A percentile compares a stretch with the other conserved stretches of the same genome.
Evolutionary conservation across 2,329 filamentous ascomycete species (phyloP).

Genomic region (Dothideomycetes sp.): DNA sequence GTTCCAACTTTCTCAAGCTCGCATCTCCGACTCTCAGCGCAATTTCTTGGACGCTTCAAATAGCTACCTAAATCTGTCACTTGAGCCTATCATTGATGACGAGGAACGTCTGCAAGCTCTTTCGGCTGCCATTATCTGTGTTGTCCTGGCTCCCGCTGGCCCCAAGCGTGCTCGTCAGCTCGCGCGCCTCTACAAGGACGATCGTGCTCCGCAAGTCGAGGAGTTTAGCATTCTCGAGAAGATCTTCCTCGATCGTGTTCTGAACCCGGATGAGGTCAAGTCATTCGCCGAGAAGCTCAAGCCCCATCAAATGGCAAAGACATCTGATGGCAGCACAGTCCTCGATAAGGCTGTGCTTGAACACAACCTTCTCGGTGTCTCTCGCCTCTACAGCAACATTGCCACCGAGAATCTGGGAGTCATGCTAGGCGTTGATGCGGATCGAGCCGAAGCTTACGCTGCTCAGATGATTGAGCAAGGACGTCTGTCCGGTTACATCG

Average conservation of each 20-base stretch:
- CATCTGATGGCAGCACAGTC: conserved; percentile 84
- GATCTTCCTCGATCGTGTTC: conserved; percentile 86
- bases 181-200: conserved; percentile 85
- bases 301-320: conserved; percentile 83
- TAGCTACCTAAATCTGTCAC: conserved; percentile 80
- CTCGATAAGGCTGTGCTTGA: conserved; percentile 89
- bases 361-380: conserved; percentile 86
- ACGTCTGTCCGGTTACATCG: conserved; percentile 76
- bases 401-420: conserved; percentile 58
- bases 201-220: conserved; percentile 62
- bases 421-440: conserved; percentile 67
- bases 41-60: conserved; percentile 81
- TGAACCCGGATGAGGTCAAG: conserved; percentile 72
- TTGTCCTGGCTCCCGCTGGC: conserved; percentile 83
- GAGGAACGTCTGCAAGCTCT: conserved; percentile 79
- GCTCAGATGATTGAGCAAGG: conserved; percentile 95
- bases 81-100: conserved; percentile 70
- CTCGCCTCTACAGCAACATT: conserved; percentile 46
- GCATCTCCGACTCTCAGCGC: conserved; percentile 83
- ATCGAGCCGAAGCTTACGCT: conserved; percentile 82
- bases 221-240: conserved; percentile 91
- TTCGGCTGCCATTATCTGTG: conserved; percentile 80
- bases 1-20: conserved; percentile 85
- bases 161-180: conserved; percentile 73
- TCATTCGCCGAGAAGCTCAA: conserved; percentile 73